These are phyloP conservation scores for Emericellopsis terricola DNA, from an alignment of 495 filamentous ascomycete genomes.

Conservation along the genomic window DNA sequence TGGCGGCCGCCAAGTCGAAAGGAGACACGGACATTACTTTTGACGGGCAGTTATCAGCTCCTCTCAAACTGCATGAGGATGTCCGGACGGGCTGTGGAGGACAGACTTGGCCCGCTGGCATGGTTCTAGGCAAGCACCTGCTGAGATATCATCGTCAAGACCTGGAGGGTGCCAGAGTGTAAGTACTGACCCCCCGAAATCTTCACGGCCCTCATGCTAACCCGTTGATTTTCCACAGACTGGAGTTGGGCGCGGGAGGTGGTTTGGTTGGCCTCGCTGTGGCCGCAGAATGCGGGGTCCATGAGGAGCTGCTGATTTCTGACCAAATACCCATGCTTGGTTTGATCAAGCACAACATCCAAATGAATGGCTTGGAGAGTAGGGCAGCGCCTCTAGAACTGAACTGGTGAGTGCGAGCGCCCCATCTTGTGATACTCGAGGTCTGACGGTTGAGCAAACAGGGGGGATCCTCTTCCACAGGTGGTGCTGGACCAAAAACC, in stretches of 20 bases:
- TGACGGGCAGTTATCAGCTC: constrained; percentile 46
- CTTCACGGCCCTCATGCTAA: constrained; percentile 3
- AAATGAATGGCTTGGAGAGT: constrained; percentile 50
- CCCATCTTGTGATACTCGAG: constrained; percentile 6
- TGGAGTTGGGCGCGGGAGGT: constrained; percentile 85
- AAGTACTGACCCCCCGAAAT: constrained; percentile 17
- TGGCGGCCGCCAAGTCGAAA: constrained; percentile 44
- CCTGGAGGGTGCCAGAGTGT: constrained; percentile 56
- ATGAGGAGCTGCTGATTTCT: constrained; percentile 48
- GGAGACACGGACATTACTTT: constrained; percentile 48
- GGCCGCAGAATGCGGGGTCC: constrained; percentile 35
- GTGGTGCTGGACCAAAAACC: constrained; percentile 32
- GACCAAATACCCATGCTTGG: constrained; percentile 71
- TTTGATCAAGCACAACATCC: constrained; percentile 71
- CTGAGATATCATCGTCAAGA: constrained; percentile 44
- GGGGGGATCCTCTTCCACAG: constrained; percentile 35
- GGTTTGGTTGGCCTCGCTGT: constrained; percentile 67
- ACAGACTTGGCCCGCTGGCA: constrained; percentile 84
- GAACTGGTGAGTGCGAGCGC: constrained; percentile 45
- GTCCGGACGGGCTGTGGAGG: constrained; percentile 77
- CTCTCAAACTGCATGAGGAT: constrained; percentile 68
- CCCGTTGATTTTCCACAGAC: constrained; percentile 25
- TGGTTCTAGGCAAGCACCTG: constrained; percentile 71
- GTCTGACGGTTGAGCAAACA: constrained; percentile 12
- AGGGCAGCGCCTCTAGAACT: constrained; percentile 43